Percentiles rank a stretch among this genome's conserved stretches.
phyloP scores from a whole-genome alignment of 257 asterid genomes.

The Solanum rostratum region DNA sequence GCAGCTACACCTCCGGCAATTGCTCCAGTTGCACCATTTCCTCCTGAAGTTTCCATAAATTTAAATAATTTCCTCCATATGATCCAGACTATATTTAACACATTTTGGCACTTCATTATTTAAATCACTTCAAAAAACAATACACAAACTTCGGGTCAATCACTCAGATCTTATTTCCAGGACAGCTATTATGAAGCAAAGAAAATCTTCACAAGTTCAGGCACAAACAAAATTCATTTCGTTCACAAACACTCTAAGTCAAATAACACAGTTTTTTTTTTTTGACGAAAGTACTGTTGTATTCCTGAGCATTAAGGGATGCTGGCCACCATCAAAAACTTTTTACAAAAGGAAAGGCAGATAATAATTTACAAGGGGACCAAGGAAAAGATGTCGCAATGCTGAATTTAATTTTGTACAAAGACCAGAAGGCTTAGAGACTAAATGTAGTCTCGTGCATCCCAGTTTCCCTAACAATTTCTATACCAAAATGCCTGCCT shows the following conservation, averaged over 20 bases:
- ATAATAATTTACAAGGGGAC: neutral
- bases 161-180: neutral
- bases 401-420: neutral
- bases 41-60: conserved; percentile 15
- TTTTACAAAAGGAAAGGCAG: neutral
- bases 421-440: neutral
- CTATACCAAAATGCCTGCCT: neutral
- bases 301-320: no score
- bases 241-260: neutral
- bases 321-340: no score
- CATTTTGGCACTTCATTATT: neutral
- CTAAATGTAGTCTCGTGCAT: neutral
- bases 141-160: neutral
- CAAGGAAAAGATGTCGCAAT: neutral
- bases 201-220: neutral
- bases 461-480: neutral
- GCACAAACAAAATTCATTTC: neutral
- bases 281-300: no score
- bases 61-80: neutral
- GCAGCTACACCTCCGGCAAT: conserved; percentile 55
- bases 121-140: neutral
- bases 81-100: neutral
- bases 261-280: neutral
- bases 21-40: conserved; percentile 40
- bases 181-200: neutral